These are phyloP conservation scores for Paraphaeosphaeria minitans DNA, from an alignment of 2,329 filamentous ascomycete genomes.

Conservation along the genomic window DNA sequence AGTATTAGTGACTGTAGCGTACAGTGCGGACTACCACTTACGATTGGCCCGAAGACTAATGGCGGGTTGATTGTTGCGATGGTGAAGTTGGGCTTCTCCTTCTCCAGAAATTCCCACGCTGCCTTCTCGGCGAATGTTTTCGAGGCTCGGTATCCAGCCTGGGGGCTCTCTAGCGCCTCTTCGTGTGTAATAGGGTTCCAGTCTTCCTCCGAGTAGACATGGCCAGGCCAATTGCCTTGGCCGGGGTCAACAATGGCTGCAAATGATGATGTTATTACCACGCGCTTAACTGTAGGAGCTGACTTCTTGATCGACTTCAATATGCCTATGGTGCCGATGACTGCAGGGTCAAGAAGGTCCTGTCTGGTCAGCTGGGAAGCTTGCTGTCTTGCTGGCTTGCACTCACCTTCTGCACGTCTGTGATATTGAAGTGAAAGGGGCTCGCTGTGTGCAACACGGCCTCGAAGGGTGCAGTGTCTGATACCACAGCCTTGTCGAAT, in stretches of 20 bases:
- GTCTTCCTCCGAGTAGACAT: slow-evolving; percentile 60
- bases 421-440: slow-evolving; percentile 76
- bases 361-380: slow-evolving; percentile 18
- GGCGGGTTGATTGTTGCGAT: slow-evolving; percentile 58
- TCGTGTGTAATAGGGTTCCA: slow-evolving; percentile 64
- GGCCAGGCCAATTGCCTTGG: slow-evolving; percentile 56
- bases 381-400: not conserved
- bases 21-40: slow-evolving; percentile 24
- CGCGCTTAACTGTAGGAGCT: slow-evolving; percentile 71
- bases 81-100: slow-evolving; percentile 57
- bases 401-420: slow-evolving; percentile 68
- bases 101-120: slow-evolving; percentile 59
- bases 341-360: slow-evolving; percentile 63
- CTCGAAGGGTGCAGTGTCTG: slow-evolving; percentile 70
- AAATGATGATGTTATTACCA: slow-evolving; percentile 73
- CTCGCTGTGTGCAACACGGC: slow-evolving; percentile 60
- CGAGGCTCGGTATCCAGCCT: slow-evolving; percentile 57
- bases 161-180: slow-evolving; percentile 52
- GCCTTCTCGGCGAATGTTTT: slow-evolving; percentile 67
- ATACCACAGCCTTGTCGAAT: slow-evolving; percentile 66
- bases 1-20: slow-evolving; percentile 14
- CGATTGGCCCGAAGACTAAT: slow-evolving; percentile 57
- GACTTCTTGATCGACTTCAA: slow-evolving; percentile 65
- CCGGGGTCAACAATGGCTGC: slow-evolving; percentile 65
- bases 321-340: slow-evolving; percentile 68